Evolutionary conservation across 2,329 filamentous ascomycete genomes (phyloP).

Genomic region (Dryadomyces quercivorus): DNA sequence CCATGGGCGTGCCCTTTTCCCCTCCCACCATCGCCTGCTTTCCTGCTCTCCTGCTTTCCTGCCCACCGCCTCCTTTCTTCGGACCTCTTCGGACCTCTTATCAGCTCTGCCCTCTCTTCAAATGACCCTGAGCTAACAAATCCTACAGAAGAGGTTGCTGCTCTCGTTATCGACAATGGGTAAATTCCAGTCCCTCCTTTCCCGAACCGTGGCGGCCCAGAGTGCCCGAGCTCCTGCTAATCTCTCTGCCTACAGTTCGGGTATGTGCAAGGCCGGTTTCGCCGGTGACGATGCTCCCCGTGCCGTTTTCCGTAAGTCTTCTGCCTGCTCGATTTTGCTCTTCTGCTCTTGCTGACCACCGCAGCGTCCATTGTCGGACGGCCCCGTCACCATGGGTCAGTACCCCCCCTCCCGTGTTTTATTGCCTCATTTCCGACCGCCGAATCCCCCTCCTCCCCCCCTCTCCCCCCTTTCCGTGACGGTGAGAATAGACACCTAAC

Average conservation of each 20-base stretch:
- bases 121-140: slow-evolving; percentile 8
- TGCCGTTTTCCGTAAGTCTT: slow-evolving; percentile 97
- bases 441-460: not conserved
- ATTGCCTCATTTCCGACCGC: not conserved
- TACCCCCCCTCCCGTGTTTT: slow-evolving; percentile 14
- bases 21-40: not conserved
- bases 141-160: slow-evolving; percentile 92
- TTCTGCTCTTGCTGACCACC: slow-evolving; percentile 12
- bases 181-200: slow-evolving; percentile 37
- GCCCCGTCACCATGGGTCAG: slow-evolving; percentile 99
- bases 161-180: slow-evolving; percentile 99
- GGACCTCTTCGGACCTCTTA: not conserved
- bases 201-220: not conserved
- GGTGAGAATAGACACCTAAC: slow-evolving; percentile 16
- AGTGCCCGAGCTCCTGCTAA: slow-evolving; percentile 21
- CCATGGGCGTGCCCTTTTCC: not conserved
- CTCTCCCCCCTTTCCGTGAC: slow-evolving; percentile 6
- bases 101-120: not conserved
- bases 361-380: slow-evolving; percentile 98
- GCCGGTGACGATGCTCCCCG: slow-evolving; percentile 99
- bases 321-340: slow-evolving; percentile 18
- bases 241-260: slow-evolving; percentile 57
- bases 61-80: not conserved
- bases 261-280: slow-evolving; percentile 99
- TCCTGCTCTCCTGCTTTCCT: not conserved